Evolutionary conservation across 73 alveolate species (phyloP).

Genomic region (Paramecium caudatum): DNA sequence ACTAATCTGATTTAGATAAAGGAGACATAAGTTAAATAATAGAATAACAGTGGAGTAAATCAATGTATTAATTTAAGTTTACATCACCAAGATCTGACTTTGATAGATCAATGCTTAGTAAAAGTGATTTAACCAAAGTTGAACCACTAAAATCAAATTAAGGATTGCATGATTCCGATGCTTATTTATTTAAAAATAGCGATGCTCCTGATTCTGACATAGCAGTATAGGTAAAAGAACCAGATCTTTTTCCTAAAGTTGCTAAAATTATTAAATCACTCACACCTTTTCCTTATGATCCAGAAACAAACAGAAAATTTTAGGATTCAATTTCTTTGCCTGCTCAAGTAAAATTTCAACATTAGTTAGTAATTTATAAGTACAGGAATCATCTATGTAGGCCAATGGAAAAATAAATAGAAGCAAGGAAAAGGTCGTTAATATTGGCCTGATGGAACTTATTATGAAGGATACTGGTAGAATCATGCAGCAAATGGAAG

Average conservation of each 20-base stretch:
- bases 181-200: constrained; percentile 15
- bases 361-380: not conserved
- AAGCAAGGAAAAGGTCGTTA: constrained; percentile 80
- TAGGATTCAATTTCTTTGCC: constrained; percentile 9
- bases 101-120: constrained; percentile 39
- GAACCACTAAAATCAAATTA: not conserved
- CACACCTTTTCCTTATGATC: constrained; percentile 24
- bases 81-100: constrained; percentile 63
- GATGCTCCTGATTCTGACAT: constrained; percentile 56
- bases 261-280: not conserved
- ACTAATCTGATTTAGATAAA: not conserved
- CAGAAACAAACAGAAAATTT: not conserved
- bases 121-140: constrained; percentile 19
- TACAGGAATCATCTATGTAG: constrained; percentile 82
- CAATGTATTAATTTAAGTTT: not conserved
- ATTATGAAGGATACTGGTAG: constrained; percentile 89
- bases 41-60: constrained; percentile 12
- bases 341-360: not conserved
- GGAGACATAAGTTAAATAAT: not conserved
- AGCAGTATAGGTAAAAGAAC: constrained; percentile 1
- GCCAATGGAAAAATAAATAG: constrained; percentile 80
- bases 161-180: not conserved
- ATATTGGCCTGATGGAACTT: constrained; percentile 81
- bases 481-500: constrained; percentile 54
- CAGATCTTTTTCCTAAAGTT: not conserved